Conservation (phyloP, 805 yeast species). For the Saccharomycopsis selenospora region DNA sequence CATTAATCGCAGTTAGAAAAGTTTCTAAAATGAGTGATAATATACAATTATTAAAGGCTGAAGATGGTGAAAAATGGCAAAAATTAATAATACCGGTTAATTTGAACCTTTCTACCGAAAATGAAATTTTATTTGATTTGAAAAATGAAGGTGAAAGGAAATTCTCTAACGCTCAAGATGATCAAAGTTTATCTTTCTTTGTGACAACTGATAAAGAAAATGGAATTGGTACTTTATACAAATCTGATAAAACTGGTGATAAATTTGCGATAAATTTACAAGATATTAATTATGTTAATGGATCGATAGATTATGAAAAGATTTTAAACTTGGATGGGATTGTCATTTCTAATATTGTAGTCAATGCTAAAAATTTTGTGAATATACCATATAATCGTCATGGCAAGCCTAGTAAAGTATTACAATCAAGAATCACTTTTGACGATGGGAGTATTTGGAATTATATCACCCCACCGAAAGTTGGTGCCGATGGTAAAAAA, state of each 20-base stretch:
- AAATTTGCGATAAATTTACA: conserved; percentile 60
- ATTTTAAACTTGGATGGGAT: conserved; percentile 83
- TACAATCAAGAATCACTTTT: conserved; percentile 68
- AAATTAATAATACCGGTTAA: not conserved
- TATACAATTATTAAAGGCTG: not conserved
- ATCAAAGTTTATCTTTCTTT: conserved; percentile 5
- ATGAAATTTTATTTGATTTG: conserved; percentile 6
- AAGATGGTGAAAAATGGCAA: conserved; percentile 11
- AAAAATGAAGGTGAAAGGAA: conserved; percentile 1
- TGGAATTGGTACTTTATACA: conserved; percentile 58
- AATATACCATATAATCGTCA: conserved; percentile 29
- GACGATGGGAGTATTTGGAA: conserved; percentile 91
- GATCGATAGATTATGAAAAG: conserved; percentile 84
- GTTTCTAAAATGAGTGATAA: not conserved
- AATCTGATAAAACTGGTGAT: conserved; percentile 88
- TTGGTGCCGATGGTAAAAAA: conserved; percentile 51
- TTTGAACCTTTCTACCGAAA: not conserved
- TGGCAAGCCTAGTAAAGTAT: conserved; percentile 40
- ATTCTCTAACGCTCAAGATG: not conserved
- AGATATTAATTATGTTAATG: conserved; percentile 63
- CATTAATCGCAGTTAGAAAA: conserved; percentile 2
- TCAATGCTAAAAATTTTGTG: conserved; percentile 33
- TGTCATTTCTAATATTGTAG: conserved; percentile 61
- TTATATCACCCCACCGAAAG: conserved; percentile 57
- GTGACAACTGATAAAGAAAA: not conserved